These are phyloP conservation scores for Harringtonia lauricola DNA, from an alignment of 2,329 filamentous ascomycete genomes.

Conservation along the genomic window DNA sequence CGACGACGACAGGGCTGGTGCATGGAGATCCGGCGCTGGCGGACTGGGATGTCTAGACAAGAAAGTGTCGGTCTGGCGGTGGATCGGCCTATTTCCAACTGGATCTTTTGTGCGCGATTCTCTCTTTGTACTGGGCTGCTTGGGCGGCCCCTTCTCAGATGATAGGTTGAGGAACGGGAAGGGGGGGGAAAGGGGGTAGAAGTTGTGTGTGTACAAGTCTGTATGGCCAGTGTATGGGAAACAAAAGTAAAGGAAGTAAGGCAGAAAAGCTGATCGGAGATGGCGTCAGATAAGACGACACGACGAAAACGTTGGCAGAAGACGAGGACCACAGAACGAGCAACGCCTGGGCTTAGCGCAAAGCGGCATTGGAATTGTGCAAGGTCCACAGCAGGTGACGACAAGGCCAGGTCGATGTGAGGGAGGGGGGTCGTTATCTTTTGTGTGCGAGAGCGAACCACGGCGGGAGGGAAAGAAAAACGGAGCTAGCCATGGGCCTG, in stretches of 20 bases:
- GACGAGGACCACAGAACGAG: not conserved
- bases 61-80: conserved; percentile 3
- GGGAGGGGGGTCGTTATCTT: not conserved
- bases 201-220: not conserved
- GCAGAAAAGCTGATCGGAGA: conserved; percentile 4
- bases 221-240: not conserved
- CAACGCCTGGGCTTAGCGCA: not conserved
- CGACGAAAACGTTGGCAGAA: not conserved
- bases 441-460: not conserved
- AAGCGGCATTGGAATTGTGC: conserved; percentile 1
- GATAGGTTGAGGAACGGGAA: not conserved
- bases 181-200: not conserved
- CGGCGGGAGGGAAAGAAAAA: not conserved
- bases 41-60: not conserved
- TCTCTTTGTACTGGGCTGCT: not conserved
- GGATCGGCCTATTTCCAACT: not conserved
- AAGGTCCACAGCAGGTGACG: conserved; percentile 1
- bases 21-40: not conserved
- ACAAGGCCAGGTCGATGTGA: not conserved
- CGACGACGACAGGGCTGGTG: too few species aligned
- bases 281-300: conserved; percentile 12
- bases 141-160: not conserved
- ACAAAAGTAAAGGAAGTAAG: not conserved
- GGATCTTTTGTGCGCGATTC: too few species aligned
- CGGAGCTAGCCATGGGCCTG: too few species aligned